Evolutionary conservation across 352 stramenopile genomes (phyloP), one percentile per base, ranked within the genome.

Genomic region (Phytophthora uliginosa): DNA sequence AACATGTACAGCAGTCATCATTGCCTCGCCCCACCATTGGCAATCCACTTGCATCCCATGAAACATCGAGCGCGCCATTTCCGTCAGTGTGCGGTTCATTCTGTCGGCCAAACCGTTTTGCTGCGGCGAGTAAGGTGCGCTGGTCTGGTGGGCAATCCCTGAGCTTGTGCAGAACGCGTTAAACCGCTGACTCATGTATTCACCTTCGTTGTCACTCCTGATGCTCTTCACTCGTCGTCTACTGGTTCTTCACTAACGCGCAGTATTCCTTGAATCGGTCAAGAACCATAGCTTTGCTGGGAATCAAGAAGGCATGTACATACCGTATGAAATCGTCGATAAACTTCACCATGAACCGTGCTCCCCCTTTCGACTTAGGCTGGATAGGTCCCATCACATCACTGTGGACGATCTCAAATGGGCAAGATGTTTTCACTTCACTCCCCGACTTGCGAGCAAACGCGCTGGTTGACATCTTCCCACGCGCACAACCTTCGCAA

Each of bases 311-410:
- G 0, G 71, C 40, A 5, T 57, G n/a, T 51, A 1, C 42, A 22
- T 24, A 51, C 42, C 42, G 42, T 4, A 4, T 70, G 57, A 31
- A 64, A 28, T 81, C 62, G 48, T 78, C 63, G 7, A 72, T 66
- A 36, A 81, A 77, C 1, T 59, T 64, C 4, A 81, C 28, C 1
- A 81, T 40, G 38, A 66, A 77, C n/a, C 47, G 48, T 12, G 55
- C 63, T 36, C 52, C 66, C 5, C 66, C 67, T 28, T 42, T 61
- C 34, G 61, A 73, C 45, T 71, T 63, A 12, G 65, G 47, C 28
- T 61, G 36, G 20, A 73, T 52, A 12, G 67, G 66, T 50, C 72
- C 72, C 52, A 73, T 73, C 2, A 69, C 24, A 55, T 79, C 65
- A 28, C 34, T 73, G 48, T 79, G 59, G 5, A 71, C 48, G 4